Evolutionary conservation across 305 asterid species (phyloP), one percentile per base, ranked within the genome.

Genomic region (Fraxinus paxiana): DNA sequence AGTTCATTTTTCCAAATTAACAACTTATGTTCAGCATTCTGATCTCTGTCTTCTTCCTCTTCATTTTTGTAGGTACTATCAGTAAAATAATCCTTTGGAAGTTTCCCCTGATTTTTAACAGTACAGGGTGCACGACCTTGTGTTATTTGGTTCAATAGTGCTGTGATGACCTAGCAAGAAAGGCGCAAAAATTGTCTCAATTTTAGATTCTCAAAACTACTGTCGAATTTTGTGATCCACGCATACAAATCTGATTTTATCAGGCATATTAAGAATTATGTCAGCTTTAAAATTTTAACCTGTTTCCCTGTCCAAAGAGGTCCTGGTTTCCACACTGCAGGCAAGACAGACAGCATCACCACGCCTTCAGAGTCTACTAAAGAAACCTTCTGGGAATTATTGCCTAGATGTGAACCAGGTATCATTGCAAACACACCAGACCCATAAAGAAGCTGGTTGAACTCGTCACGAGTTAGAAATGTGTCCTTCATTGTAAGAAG

Each of bases 231-330:
- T 77, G 41, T 28, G 37, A 31, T 76, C 46, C 35, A 76, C 77
- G 48, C 67, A 65, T 59, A 38, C 41, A 54, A 26, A 5, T 24
- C 34, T 33, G 26, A 79, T 18, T 31, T 35, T 18, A 10, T 43
- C 77, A 33, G 63, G 63, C 31, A 37, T 76, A 73, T 81, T 73
- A 6, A 73, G 38, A 17, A 76, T 18, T 15, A 28, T 15, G 59
- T 65, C 6, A 69, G 80, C 78, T 24, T 76, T 77, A 18, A 75
- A 75, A 71, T 76, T 3, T 79, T 86, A 77, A 96, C 99, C 99
- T 96, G 99, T 77, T 96, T 96, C 83, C 99, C 99, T 13, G 99
- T 96, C 99, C 99, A 96, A 83, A 94, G 97, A 81, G 97, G 99
- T 86, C 86, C 87, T 51, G 99, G 99, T 87, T 92, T 94, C 98